Base-by-base conservation (phyloP, 2,329 filamentous ascomycete genomes). In the Cytospora chrysosperma region DNA sequence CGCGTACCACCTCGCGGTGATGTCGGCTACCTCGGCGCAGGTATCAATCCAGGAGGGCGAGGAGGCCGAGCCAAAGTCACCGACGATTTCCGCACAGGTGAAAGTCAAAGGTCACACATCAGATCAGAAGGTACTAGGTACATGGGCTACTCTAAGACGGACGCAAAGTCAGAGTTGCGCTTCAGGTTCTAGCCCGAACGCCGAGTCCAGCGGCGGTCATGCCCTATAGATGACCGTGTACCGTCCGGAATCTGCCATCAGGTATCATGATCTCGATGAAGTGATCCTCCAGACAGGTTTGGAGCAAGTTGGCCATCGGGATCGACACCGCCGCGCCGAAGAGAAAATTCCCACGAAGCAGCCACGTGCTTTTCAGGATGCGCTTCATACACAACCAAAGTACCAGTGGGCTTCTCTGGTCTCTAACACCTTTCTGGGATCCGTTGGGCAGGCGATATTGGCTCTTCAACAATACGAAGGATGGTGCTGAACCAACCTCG, bases 121-220 rank as follows among this genome's bases (percentile, higher is more conserved):
- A 19, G 52, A 53, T 34, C 32, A 57, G 17, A 65, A 53, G 26
- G 52, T 54, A 2, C 7, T 60, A 2, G 60, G 60, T 17, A 43
- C 26, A n/a, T 43, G 34, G 19, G 34, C 55, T n/a, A 56, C 53
- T 5, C 30, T 55, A 3, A 30, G 50, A 26, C 43, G 53, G 13
- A 47, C 26, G 24, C 7, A 24, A 21, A 24, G 9, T 9, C 10
- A 24, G 7, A n/a, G 9, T 12, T n/a, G 37, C 37, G 37, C 37
- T 9, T 19, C 37, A 40, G 37, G 15, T 19, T 40, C 37, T 19
- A 10, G 15, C 17, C 19, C 37, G n/a, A 40, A 40, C n/a, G 19
- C 2, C n/a, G n/a, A 24, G 4, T 47, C n/a, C n/a, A 5, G n/a
- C 43, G 10, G 43, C n/a, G n/a, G 43, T 47, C 43, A 21, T 47